phyloP scores from a whole-genome alignment of 2,329 filamentous ascomycete species.

The Gremmenia infestans region DNA sequence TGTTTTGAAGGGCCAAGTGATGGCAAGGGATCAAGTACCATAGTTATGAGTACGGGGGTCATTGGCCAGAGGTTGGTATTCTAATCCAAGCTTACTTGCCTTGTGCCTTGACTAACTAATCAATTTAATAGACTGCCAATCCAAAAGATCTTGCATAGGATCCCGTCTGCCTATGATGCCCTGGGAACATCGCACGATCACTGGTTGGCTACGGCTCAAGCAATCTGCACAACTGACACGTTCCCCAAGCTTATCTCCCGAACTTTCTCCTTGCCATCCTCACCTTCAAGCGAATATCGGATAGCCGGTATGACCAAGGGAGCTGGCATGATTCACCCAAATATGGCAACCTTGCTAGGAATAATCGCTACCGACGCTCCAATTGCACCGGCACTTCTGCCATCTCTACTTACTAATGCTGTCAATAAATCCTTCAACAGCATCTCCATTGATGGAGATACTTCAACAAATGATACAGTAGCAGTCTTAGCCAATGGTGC shows the following conservation, averaged over 20 bases:
- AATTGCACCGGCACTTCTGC: slow-evolving; percentile 62
- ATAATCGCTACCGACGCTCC: slow-evolving; percentile 90
- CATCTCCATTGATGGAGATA: slow-evolving; percentile 96
- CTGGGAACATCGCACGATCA: slow-evolving; percentile 73
- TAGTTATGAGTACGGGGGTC: slow-evolving; percentile 98
- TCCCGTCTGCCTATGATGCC: slow-evolving; percentile 68
- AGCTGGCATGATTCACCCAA: slow-evolving; percentile 98
- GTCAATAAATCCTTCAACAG: slow-evolving; percentile 88
- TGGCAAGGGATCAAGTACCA: slow-evolving; percentile 53
- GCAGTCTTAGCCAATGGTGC: slow-evolving; percentile 94
- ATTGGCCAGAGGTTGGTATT: slow-evolving; percentile 74
- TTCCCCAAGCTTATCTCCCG: slow-evolving; percentile 92
- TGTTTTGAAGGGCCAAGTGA: slow-evolving; percentile 46
- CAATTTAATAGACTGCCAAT: slow-evolving; percentile 65
- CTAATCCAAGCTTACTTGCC: background rate
- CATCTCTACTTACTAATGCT: slow-evolving; percentile 65
- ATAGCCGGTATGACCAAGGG: slow-evolving; percentile 97
- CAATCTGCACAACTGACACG: slow-evolving; percentile 97
- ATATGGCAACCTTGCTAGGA: slow-evolving; percentile 94
- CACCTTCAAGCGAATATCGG: slow-evolving; percentile 68
- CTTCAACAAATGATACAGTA: slow-evolving; percentile 94
- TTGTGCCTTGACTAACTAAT: background rate
- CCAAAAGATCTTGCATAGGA: slow-evolving; percentile 77
- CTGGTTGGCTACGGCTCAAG: slow-evolving; percentile 81
- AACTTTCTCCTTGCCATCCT: slow-evolving; percentile 78